Conservation (phyloP, 1,284 basidiomycete species). For the Cystobasidium sp. region DNA sequence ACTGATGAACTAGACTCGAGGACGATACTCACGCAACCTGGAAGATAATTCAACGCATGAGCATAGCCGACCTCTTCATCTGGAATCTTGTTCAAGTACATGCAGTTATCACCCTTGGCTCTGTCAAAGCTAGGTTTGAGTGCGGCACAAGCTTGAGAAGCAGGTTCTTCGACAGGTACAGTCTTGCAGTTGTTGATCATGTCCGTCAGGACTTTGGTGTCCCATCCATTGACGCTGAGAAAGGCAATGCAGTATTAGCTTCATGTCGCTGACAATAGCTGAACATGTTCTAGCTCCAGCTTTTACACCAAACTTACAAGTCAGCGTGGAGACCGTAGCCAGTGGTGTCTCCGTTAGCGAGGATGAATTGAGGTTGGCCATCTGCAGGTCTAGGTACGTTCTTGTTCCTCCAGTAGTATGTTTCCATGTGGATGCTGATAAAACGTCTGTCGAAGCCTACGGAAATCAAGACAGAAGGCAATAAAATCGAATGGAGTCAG, state of each 20-base stretch:
- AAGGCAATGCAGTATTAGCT: background rate
- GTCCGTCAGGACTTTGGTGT: slow-evolving; percentile 6
- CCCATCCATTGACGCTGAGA: slow-evolving; percentile 35
- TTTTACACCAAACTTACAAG: slow-evolving; percentile 1
- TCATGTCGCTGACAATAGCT: background rate
- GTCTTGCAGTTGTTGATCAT: slow-evolving; percentile 35
- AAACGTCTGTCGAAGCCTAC: slow-evolving; percentile 24
- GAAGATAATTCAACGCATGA: slow-evolving; percentile 10
- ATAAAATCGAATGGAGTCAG: background rate
- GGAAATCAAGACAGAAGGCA: background rate
- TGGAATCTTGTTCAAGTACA: slow-evolving; percentile 27
- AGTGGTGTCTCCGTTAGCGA: slow-evolving; percentile 27
- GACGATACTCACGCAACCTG: slow-evolving; percentile 28
- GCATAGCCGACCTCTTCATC: slow-evolving; percentile 24
- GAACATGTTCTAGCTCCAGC: too few relatives aligned
- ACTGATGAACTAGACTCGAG: background rate
- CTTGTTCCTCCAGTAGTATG: slow-evolving; percentile 5
- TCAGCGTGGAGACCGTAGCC: slow-evolving; percentile 36
- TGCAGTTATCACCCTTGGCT: slow-evolving; percentile 8
- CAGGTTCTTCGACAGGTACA: slow-evolving; percentile 33
- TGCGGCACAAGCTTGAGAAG: slow-evolving; percentile 26
- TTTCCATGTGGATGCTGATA: slow-evolving; percentile 16
- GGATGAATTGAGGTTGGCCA: slow-evolving; percentile 22
- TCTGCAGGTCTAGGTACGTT: slow-evolving; percentile 17
- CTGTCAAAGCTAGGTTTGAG: slow-evolving; percentile 9